phyloP scores from a whole-genome alignment of 129 eudicot species.

The Silybum marianum region DNA sequence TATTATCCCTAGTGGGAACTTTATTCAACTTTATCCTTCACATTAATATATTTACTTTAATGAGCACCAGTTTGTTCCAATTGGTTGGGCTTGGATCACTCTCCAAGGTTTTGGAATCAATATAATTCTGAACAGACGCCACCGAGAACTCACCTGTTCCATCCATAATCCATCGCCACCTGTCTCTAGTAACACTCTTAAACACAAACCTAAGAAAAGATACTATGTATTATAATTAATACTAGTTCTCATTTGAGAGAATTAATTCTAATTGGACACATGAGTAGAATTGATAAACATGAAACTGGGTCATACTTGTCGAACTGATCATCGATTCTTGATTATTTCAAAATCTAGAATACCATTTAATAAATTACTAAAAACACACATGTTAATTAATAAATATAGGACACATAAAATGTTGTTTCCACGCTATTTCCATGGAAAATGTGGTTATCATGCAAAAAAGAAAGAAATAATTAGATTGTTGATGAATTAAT shows the following conservation, averaged over 20 bases:
- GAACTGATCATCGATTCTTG: not conserved
- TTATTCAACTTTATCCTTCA: no score
- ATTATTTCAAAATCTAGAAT: not conserved
- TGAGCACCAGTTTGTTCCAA: no score
- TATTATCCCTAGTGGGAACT: no score
- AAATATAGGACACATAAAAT: not conserved
- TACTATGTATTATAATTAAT: no score
- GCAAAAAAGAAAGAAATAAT: conserved; percentile 1
- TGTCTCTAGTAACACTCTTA: no score
- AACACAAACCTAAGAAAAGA: not conserved
- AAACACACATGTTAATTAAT: not conserved
- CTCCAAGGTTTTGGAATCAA: no score
- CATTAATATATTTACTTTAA: no score
- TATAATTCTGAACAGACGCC: no score
- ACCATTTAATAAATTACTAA: not conserved
- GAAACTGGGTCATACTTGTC: not conserved
- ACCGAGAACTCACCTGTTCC: no score
- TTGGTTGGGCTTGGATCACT: no score
- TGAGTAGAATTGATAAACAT: not conserved
- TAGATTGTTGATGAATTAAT: not conserved
- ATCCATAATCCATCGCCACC: no score
- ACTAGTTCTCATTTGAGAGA: not conserved
- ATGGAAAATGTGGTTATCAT: not conserved
- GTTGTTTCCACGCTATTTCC: not conserved
- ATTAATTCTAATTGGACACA: not conserved